phyloP scores from a whole-genome alignment of 768 basidiomycete genomes.

The Lentinula aciculospora region DNA sequence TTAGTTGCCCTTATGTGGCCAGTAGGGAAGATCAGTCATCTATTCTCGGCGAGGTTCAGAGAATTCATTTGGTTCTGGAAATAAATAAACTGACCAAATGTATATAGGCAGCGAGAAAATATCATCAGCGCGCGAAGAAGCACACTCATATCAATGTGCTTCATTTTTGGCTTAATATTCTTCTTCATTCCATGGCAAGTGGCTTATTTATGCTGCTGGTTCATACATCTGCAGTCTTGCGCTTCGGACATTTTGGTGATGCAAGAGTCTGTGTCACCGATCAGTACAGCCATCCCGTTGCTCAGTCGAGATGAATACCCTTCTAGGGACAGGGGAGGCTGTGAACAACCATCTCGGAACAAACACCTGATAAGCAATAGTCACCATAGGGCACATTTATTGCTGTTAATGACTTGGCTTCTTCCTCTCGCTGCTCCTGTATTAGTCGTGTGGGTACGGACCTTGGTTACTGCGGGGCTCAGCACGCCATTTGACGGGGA shows the following conservation, averaged over 20 bases:
- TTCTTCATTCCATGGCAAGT: conserved; percentile 89
- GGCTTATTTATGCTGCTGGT: conserved; percentile 79
- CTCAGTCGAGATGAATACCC: conserved; percentile 12
- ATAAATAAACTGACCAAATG: background rate
- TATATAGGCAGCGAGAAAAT: conserved; percentile 26
- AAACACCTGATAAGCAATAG: conserved; percentile 21
- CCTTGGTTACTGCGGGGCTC: conserved; percentile 72
- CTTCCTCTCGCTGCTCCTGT: conserved; percentile 74
- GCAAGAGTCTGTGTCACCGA: conserved; percentile 4
- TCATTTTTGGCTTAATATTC: conserved; percentile 63
- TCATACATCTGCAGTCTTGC: conserved; percentile 71
- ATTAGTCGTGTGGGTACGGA: conserved; percentile 86
- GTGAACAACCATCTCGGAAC: background rate
- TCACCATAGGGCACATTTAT: conserved; percentile 52
- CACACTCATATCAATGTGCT: conserved; percentile 50
- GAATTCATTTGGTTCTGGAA: background rate
- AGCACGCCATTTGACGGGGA: conserved; percentile 80
- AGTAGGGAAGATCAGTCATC: conserved; percentile 25
- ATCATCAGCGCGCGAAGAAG: conserved; percentile 32
- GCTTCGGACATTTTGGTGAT: conserved; percentile 19
- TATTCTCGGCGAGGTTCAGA: conserved; percentile 31
- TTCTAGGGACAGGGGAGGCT: background rate
- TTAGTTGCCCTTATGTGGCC: conserved; percentile 44
- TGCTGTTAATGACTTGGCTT: conserved; percentile 77
- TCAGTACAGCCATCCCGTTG: conserved; percentile 16